Evolutionary conservation across 1,284 basidiomycete genomes (phyloP).

Genomic region (Pulveroboletus sp.): DNA sequence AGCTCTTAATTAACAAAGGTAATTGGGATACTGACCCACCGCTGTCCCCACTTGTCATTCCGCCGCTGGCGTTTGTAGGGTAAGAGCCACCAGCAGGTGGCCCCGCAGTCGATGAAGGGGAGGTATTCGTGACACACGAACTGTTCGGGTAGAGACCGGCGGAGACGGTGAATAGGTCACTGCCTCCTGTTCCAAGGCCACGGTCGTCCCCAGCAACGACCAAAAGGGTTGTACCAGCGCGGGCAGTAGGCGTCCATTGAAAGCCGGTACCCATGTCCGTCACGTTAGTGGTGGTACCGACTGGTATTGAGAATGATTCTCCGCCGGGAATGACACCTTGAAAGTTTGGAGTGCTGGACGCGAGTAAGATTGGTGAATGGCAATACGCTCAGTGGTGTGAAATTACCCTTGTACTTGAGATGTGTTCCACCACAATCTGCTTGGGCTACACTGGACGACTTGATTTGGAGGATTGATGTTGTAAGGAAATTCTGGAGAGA

Average conservation of each 20-base stretch:
- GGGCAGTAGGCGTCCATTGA: slow-evolving; percentile 64
- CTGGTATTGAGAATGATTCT: slow-evolving; percentile 65
- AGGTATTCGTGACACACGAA: slow-evolving; percentile 55
- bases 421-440: slow-evolving; percentile 64
- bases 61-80: slow-evolving; percentile 52
- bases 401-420: slow-evolving; percentile 56
- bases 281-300: slow-evolving; percentile 45
- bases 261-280: slow-evolving; percentile 58
- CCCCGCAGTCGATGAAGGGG: slow-evolving; percentile 76
- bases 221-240: slow-evolving; percentile 62
- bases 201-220: slow-evolving; percentile 66
- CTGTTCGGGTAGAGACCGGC: slow-evolving; percentile 47
- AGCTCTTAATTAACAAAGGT: not conserved
- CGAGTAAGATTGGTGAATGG: not conserved
- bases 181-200: slow-evolving; percentile 70
- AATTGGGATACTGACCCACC: slow-evolving; percentile 26
- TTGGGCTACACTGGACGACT: slow-evolving; percentile 59
- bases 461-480: slow-evolving; percentile 59
- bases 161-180: slow-evolving; percentile 54
- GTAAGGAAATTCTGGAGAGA: slow-evolving; percentile 59
- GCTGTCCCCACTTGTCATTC: slow-evolving; percentile 26
- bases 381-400: not conserved
- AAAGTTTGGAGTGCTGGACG: slow-evolving; percentile 55
- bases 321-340: slow-evolving; percentile 78
- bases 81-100: slow-evolving; percentile 74